phyloP scores from a whole-genome alignment of 2,329 filamentous ascomycete species.

The Colletotrichum sp. region DNA sequence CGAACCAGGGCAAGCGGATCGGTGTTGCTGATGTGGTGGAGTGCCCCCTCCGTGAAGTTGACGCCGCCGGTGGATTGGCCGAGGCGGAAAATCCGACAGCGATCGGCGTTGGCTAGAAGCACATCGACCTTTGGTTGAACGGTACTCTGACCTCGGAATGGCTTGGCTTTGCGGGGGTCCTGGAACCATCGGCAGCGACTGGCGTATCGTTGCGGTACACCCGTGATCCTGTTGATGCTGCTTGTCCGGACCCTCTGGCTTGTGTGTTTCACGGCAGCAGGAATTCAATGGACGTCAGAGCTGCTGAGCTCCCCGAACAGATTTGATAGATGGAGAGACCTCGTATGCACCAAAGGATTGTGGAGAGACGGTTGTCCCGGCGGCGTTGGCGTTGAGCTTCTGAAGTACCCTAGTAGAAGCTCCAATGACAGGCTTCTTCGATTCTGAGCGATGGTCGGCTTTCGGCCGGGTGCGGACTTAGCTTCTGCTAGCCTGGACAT shows the following conservation, averaged over 20 bases:
- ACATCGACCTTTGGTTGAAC: constrained; percentile 1
- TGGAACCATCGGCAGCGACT: constrained; percentile 5
- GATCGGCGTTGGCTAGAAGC: constrained; percentile 20
- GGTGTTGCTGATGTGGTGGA: background rate
- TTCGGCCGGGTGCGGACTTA: background rate
- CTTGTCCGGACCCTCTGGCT: too few relatives aligned
- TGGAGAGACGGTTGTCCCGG: background rate
- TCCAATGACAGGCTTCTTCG: background rate
- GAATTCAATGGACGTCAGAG: background rate
- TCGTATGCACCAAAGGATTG: background rate
- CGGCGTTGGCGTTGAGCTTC: background rate
- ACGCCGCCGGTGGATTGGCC: constrained; percentile 8
- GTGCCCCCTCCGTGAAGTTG: background rate
- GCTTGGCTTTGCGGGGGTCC: constrained; percentile 18
- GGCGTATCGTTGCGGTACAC: too few relatives aligned
- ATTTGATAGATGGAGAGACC: background rate
- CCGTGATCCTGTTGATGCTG: too few relatives aligned
- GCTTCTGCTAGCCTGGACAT: background rate
- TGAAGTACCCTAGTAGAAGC: background rate
- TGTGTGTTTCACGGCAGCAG: background rate
- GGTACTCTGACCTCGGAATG: background rate
- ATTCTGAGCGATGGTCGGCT: background rate
- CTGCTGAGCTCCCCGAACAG: background rate
- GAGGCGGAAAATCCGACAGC: constrained; percentile 16
- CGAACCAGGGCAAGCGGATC: background rate